Conservation (phyloP, 805 yeast genomes). For the Suhomyces sp. region DNA sequence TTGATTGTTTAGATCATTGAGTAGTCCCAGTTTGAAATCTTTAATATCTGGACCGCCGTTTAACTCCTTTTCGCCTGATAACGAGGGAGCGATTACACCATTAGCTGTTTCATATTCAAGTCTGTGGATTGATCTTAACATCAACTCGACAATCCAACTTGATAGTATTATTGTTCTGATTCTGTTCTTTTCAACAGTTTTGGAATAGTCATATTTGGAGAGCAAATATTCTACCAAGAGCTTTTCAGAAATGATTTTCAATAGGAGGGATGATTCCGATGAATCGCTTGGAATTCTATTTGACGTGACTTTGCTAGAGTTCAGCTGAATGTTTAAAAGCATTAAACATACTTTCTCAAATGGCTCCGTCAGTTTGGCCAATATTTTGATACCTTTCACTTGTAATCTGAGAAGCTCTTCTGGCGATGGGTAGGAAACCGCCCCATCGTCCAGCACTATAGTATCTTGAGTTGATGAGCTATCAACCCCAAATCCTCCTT, state of each 20-base stretch:
- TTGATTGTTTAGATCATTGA: conserved; percentile 3
- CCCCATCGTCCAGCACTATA: not conserved
- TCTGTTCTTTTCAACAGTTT: conserved; percentile 23
- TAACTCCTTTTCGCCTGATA: not conserved
- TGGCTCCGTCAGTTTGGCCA: conserved; percentile 62
- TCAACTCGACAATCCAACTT: conserved; percentile 64
- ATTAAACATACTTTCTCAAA: conserved; percentile 67
- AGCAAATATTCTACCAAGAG: conserved; percentile 34
- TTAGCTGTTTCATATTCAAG: conserved; percentile 31
- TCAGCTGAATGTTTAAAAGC: conserved; percentile 23
- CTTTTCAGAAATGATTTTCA: conserved; percentile 16
- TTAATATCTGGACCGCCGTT: not conserved
- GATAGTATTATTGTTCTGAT: conserved; percentile 47
- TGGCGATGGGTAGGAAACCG: not conserved
- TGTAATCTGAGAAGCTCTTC: conserved; percentile 21
- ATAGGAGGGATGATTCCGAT: not conserved
- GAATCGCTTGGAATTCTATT: not conserved
- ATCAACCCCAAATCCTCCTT: conserved; percentile 33
- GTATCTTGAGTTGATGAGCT: conserved; percentile 10
- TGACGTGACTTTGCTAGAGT: not conserved
- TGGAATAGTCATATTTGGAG: conserved; percentile 25
- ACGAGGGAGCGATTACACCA: too few relatives aligned
- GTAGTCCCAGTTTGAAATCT: not conserved
- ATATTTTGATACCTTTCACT: conserved; percentile 41
- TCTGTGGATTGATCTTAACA: conserved; percentile 44